These are phyloP conservation scores for Fusarium denticulatum DNA, from an alignment of 2,329 filamentous ascomycete genomes.

Conservation along the genomic window DNA sequence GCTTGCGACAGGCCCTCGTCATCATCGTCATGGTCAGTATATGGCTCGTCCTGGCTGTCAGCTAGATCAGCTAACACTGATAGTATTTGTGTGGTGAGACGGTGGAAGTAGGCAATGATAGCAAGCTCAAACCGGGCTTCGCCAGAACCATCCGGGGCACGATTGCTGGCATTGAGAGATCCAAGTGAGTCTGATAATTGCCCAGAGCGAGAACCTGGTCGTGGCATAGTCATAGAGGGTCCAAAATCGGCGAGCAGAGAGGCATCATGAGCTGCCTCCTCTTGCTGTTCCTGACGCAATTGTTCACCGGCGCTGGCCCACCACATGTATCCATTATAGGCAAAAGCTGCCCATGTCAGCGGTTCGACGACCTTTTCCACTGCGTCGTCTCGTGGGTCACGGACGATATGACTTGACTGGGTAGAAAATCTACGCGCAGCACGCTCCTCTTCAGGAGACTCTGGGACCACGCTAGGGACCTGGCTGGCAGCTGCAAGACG, in stretches of 20 bases:
- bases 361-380: slow-evolving; percentile 70
- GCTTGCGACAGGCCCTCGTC: slow-evolving; percentile 51
- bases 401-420: slow-evolving; percentile 42
- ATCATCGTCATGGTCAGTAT: slow-evolving; percentile 46
- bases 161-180: slow-evolving; percentile 53
- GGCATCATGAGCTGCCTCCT: slow-evolving; percentile 65
- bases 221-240: slow-evolving; percentile 48
- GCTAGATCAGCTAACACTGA: slow-evolving; percentile 70
- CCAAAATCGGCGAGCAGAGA: slow-evolving; percentile 64
- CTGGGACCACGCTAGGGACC: slow-evolving; percentile 40
- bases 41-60: slow-evolving; percentile 57
- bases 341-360: slow-evolving; percentile 75
- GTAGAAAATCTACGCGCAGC: slow-evolving; percentile 42
- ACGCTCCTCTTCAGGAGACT: slow-evolving; percentile 43
- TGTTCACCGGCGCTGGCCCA: slow-evolving; percentile 87
- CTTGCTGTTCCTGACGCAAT: slow-evolving; percentile 67
- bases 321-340: slow-evolving; percentile 88
- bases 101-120: slow-evolving; percentile 84
- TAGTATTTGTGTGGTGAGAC: slow-evolving; percentile 74
- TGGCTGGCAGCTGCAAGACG: slow-evolving; percentile 50
- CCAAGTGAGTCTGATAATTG: slow-evolving; percentile 56
- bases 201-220: slow-evolving; percentile 46
- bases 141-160: slow-evolving; percentile 49
- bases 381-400: slow-evolving; percentile 57
- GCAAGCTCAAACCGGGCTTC: slow-evolving; percentile 71